Evolutionary conservation across 257 asterid species (phyloP), one percentile per base, ranked within the genome.

Genomic region (Solanum bulbocastanum): DNA sequence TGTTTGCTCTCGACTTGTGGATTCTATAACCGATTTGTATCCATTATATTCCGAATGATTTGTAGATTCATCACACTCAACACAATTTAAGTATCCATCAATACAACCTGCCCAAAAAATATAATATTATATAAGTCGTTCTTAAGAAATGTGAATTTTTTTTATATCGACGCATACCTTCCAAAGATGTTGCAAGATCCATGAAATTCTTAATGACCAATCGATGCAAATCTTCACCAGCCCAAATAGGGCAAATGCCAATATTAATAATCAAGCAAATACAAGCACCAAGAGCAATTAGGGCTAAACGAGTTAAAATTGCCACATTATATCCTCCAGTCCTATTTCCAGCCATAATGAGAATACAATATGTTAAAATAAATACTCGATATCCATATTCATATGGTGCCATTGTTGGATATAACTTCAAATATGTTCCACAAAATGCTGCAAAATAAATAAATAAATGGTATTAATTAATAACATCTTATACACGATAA

Each of bases 311-410:
- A 16, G 93, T 87, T 52, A 91, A 11, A 68, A 87, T 87, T 1
- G 94, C 91, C 35, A 86, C 82, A 2, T 46, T 74, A 9, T 87
- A 89, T 12, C 75, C 72, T 30, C 88, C 18, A 1, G 88, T 88
- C 46, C 88, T 89, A 65, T 90, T 66, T 83, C 95, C 95, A 18
- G 95, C 91, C 83, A 93, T 87, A 91, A 90, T 86, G 40, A 93
- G 90, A 32, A 93, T 90, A 87, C 95, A 93, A 75, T 87, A 93
- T 3, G 95, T 93, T 86, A 92, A 87, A 33, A 91, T 87, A 62
- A 93, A 93, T 22, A 91, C 93, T 37, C 92, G 83, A 82, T 72
- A 93, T 83, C 95, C 94, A 86, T 93, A 91, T 87, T 90, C 94
- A 52, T 91, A 93, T 8, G 90, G 92, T 22, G 86, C 92, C 95